Evolutionary conservation across 148 eudicot species (phyloP).

Genomic region (Rhododendron griersonianum): DNA sequence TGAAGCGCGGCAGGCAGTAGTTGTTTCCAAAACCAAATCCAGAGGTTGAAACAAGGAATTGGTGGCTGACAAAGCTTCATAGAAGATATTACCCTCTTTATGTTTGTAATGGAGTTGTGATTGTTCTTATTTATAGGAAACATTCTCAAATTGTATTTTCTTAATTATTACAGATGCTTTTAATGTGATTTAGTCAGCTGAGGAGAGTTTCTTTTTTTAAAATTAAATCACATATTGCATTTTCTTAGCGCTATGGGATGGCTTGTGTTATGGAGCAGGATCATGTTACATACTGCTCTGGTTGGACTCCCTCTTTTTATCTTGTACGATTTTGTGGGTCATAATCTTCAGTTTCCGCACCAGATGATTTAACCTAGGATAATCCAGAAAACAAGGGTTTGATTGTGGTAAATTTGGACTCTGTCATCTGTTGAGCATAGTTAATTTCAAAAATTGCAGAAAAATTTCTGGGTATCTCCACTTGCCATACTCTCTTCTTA

Average conservation of each 20-base stretch:
- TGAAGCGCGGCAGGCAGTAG: conserved; percentile 68
- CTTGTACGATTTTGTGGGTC: neutral
- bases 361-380: conserved; percentile 21
- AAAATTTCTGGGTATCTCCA: conserved; percentile 27
- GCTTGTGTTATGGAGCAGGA: neutral
- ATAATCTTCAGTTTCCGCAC: conserved; percentile 26
- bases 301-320: conserved; percentile 4
- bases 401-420: conserved; percentile 6
- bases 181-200: neutral
- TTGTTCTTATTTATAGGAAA: conserved; percentile 32
- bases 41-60: conserved; percentile 1
- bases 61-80: conserved; percentile 39
- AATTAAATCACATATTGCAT: neutral
- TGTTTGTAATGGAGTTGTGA: conserved; percentile 25
- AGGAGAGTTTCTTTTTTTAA: neutral
- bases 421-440: conserved; percentile 22
- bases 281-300: neutral
- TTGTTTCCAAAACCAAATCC: conserved; percentile 15
- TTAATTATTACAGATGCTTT: neutral
- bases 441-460: conserved; percentile 19
- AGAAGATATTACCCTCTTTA: conserved; percentile 26
- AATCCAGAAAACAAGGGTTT: neutral
- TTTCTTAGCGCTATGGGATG: neutral
- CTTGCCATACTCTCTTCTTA: conserved; percentile 10
- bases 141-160: neutral